phyloP scores from a whole-genome alignment of 345 rosid species.

The Syzygium jambos region DNA sequence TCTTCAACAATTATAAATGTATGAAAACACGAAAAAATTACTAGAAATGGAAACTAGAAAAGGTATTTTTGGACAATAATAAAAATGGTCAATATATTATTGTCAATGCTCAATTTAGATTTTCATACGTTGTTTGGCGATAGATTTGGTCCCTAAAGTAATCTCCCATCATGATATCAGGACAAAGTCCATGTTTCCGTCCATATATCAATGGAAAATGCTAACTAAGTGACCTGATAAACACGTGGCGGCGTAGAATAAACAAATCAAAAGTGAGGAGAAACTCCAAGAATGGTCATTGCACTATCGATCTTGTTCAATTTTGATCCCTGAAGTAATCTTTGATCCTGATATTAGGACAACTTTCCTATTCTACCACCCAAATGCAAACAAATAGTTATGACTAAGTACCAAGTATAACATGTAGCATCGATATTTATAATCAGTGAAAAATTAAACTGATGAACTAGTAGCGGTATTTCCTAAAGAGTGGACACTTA shows the following conservation, averaged over 20 bases:
- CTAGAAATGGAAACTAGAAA: background rate
- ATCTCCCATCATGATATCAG: background rate
- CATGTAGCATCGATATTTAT: background rate
- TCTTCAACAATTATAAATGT: no score
- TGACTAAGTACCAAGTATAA: background rate
- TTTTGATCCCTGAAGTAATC: background rate
- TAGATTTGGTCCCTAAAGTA: background rate
- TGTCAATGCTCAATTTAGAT: no score
- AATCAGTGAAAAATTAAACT: background rate
- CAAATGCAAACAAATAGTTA: background rate
- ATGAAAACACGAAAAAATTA: no score
- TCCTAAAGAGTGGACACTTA: background rate
- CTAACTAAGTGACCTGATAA: no score
- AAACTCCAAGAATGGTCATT: no score
- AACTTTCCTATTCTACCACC: background rate
- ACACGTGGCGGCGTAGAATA: no score
- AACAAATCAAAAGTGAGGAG: no score
- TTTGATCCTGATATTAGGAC: background rate
- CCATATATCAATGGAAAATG: background rate
- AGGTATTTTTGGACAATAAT: background rate
- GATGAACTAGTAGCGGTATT: background rate
- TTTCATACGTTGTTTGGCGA: background rate
- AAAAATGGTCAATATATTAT: no score
- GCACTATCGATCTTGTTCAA: background rate
- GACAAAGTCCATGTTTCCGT: background rate